Conservation (phyloP, 2,329 filamentous ascomycete genomes). For the Metarhizium guizhouense region DNA sequence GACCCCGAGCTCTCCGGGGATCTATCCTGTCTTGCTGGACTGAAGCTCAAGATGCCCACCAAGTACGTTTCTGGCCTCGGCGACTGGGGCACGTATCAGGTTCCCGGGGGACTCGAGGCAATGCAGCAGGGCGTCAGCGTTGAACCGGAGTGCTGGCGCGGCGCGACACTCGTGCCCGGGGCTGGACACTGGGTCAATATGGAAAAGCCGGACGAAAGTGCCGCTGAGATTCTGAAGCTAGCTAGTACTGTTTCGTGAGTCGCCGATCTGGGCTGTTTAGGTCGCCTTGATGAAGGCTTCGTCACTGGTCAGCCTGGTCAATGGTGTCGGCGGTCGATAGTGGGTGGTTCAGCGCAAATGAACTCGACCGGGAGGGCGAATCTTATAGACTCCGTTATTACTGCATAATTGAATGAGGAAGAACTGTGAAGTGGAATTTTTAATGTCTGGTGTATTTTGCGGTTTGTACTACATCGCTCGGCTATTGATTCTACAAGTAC, state of each 20-base stretch:
- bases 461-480: no score
- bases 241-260: background rate
- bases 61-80: conserved; percentile 51
- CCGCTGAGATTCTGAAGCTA: conserved; percentile 1
- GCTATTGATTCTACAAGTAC: no score
- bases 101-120: conserved; percentile 51
- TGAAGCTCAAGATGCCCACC: conserved; percentile 40
- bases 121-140: conserved; percentile 16
- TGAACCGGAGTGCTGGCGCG: conserved; percentile 43
- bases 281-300: no score
- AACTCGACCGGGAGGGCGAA: no score
- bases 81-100: conserved; percentile 63
- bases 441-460: no score
- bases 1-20: background rate
- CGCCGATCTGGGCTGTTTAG: no score
- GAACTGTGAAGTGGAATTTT: no score
- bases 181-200: conserved; percentile 66
- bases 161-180: conserved; percentile 42
- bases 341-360: no score
- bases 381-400: no score
- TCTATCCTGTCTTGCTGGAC: conserved; percentile 27
- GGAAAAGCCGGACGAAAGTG: conserved; percentile 41
- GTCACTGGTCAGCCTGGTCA: no score
- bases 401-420: no score
- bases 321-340: no score